phyloP scores from a whole-genome alignment of 2,329 filamentous ascomycete species.

The Biscogniauxia sp. region DNA sequence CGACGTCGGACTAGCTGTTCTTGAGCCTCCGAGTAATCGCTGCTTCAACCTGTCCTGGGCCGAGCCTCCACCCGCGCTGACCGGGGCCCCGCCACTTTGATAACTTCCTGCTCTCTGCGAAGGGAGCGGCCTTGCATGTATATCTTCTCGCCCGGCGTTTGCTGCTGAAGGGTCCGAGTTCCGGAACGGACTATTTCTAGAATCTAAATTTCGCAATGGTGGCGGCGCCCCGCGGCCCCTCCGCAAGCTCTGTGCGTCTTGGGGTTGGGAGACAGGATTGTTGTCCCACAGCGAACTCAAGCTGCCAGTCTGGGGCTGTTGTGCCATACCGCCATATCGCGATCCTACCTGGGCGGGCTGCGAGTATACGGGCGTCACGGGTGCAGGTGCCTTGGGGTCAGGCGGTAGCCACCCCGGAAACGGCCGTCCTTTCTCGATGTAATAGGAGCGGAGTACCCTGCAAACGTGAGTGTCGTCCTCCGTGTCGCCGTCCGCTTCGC shows the following conservation, averaged over 20 bases:
- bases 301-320: constrained; percentile 36
- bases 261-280: constrained; percentile 34
- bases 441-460: constrained; percentile 89
- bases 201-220: constrained; percentile 28
- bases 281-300: constrained; percentile 61
- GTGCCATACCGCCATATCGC: constrained; percentile 49
- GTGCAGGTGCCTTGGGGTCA: constrained; percentile 73
- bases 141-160: constrained; percentile 32
- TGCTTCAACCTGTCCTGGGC: constrained; percentile 84
- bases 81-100: constrained; percentile 50
- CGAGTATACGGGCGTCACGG: constrained; percentile 52
- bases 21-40: constrained; percentile 67
- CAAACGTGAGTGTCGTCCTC: constrained; percentile 94
- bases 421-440: constrained; percentile 78
- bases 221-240: constrained; percentile 40
- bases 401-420: constrained; percentile 87
- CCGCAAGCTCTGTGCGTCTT: constrained; percentile 44
- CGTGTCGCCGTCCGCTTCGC: constrained; percentile 67
- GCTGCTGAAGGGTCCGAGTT: constrained; percentile 30
- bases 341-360: constrained; percentile 49
- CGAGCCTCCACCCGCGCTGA: constrained; percentile 45
- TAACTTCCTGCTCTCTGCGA: constrained; percentile 74
- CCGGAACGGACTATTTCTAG: constrained; percentile 35
- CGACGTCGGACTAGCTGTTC: constrained; percentile 54
- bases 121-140: constrained; percentile 60